Conservation (phyloP, 768 basidiomycete genomes). For the Sistotremastrum suecicum region DNA sequence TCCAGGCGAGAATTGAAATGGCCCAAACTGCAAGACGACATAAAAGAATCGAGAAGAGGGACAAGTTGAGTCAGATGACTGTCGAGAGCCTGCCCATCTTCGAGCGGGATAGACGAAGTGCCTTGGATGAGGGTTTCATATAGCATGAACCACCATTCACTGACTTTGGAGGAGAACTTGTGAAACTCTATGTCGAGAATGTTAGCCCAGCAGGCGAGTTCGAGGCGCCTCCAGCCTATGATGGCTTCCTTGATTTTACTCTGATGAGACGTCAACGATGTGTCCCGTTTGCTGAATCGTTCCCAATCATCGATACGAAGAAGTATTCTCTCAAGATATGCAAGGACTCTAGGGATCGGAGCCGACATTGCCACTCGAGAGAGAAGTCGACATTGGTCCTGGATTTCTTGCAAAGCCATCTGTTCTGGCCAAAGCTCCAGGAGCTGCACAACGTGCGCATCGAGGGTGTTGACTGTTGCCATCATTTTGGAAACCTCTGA, state of each 20-base stretch:
- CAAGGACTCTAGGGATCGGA: constrained; percentile 71
- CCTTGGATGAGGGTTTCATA: constrained; percentile 70
- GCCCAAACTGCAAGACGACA: constrained; percentile 65
- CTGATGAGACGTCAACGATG: constrained; percentile 57
- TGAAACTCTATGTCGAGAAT: constrained; percentile 60
- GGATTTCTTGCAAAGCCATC: constrained; percentile 84
- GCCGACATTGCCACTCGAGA: constrained; percentile 45
- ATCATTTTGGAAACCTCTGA: constrained; percentile 52
- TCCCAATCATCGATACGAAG: constrained; percentile 93
- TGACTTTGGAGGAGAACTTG: constrained; percentile 26
- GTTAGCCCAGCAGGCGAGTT: constrained; percentile 75
- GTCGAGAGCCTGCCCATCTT: constrained; percentile 22
- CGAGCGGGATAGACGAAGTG: constrained; percentile 17
- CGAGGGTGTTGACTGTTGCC: constrained; percentile 34
- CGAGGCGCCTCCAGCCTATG: constrained; percentile 81
- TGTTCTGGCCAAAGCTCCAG: constrained; percentile 90
- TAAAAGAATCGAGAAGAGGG: constrained; percentile 69
- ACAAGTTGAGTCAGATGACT: constrained; percentile 52
- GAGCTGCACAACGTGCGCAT: constrained; percentile 36
- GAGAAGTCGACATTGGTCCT: constrained; percentile 52
- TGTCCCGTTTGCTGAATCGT: constrained; percentile 84
- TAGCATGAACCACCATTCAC: constrained; percentile 84
- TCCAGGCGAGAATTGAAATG: constrained; percentile 59
- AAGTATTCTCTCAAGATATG: constrained; percentile 74
- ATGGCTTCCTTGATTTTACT: constrained; percentile 55